Conservation (phyloP, 2,329 filamentous ascomycete genomes). For the Pestalotiopsis sp. region DNA sequence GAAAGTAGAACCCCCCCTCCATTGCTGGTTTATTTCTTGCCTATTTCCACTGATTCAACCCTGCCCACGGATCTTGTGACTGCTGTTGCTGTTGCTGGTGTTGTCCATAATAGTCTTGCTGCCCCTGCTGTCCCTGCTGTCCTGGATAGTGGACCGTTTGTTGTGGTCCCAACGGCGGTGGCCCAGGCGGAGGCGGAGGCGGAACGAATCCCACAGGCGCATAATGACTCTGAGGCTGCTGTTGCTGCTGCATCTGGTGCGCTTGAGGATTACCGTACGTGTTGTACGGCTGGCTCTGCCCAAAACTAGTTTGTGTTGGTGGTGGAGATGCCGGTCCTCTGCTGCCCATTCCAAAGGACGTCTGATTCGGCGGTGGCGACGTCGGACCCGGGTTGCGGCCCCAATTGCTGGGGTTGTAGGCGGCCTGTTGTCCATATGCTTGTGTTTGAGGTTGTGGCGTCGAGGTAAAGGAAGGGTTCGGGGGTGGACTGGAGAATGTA, state of each 20-base stretch:
- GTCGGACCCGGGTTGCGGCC: constrained; percentile 60
- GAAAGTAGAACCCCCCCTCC: neutral
- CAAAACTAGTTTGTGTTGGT: constrained; percentile 42
- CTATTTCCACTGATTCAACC: constrained; percentile 14
- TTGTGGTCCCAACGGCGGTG: constrained; percentile 63
- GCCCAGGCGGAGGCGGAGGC: constrained; percentile 65
- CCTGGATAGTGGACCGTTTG: constrained; percentile 59
- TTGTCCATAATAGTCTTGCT: constrained; percentile 21
- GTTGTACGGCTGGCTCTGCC: constrained; percentile 47
- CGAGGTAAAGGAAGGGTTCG: constrained; percentile 31
- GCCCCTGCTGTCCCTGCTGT: constrained; percentile 33
- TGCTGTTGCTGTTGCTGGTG: constrained; percentile 11
- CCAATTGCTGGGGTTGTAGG: constrained; percentile 62
- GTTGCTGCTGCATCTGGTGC: constrained; percentile 42
- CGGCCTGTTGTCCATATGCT: constrained; percentile 45
- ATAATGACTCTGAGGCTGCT: constrained; percentile 42
- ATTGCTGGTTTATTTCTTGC: neutral
- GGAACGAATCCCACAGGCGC: constrained; percentile 63
- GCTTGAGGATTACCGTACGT: constrained; percentile 48
- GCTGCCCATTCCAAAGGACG: constrained; percentile 36
- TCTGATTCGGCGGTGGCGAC: constrained; percentile 42
- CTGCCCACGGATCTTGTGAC: constrained; percentile 11
- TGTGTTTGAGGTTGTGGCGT: constrained; percentile 40
- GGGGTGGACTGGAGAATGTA: constrained; percentile 44
- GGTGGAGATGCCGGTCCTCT: constrained; percentile 57